Evolutionary conservation across 192 early-diverging fungal genomes (phyloP), one percentile per base, ranked within the genome.

Genomic region (Phlyctochytrium arcticum): DNA sequence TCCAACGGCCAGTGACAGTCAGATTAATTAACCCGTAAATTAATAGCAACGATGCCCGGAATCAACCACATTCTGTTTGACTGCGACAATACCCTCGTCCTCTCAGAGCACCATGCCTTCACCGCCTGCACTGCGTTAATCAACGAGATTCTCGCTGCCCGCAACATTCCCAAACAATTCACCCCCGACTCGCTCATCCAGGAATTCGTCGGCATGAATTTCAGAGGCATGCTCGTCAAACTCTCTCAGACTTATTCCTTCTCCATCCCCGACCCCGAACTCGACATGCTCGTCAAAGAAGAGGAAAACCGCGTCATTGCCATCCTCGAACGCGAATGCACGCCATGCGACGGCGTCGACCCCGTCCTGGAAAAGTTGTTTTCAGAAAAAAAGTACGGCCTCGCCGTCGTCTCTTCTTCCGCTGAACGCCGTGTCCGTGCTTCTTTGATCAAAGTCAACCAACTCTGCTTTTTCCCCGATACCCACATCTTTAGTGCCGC

Each of bases 191-290:
- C 10, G 36, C 36, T 47, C 27, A 60, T 60, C 19, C 23, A 36
- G 17, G 32, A 36, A 5, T 60, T 60, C 31, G 58, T 60, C 23
- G 58, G 58, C 15, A 60, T 60, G 58, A 60, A 60, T 42, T 60
- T 60, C 29, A 36, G 58, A 21, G 58, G 58, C 4, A 60, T 60
- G 42, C 19, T 60, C 58, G 32, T 60, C n/a, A 27, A 36, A 24
- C 58, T 60, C n/a, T 42, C 21, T 5, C 17, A 60, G 19, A 24
- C 47, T n/a, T 30, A 60, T 47, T 19, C 3, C 4, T 60, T 60
- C 29, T 23, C 50, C 30, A 21, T 53, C 17, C 50, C 50, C 3
- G 50, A 53, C 4, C 19, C 19, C 50, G 50, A 53, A 0, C 50
- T 53, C 24, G 29, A 19, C 4, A 15, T 17, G 26, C 29, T 60